Conservation (phyloP, 2,329 filamentous ascomycete species). For the Hypoxylon sp. region DNA sequence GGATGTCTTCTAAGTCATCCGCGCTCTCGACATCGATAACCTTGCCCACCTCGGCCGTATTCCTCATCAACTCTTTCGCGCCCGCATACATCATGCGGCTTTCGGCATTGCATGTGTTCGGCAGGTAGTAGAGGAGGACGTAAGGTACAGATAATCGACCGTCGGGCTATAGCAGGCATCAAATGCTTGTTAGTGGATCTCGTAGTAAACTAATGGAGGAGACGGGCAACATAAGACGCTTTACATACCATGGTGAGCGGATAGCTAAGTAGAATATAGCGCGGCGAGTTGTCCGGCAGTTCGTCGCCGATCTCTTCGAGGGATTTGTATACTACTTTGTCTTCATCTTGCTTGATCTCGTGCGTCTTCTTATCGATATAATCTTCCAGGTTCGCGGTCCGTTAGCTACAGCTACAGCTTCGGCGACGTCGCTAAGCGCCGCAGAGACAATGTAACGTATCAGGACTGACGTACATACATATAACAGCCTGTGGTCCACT, state of each 20-base stretch:
- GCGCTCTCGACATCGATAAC: slow-evolving; percentile 86
- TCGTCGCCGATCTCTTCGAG: slow-evolving; percentile 87
- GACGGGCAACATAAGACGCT: neutral
- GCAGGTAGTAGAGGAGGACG: slow-evolving; percentile 93
- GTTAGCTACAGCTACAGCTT: slow-evolving; percentile 30
- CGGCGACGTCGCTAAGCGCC: neutral
- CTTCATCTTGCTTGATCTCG: slow-evolving; percentile 87
- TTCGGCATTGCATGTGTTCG: slow-evolving; percentile 88
- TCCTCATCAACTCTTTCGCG: slow-evolving; percentile 95
- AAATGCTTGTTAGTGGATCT: neutral
- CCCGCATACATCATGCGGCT: slow-evolving; percentile 94
- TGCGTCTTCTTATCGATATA: slow-evolving; percentile 90
- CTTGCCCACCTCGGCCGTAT: slow-evolving; percentile 87
- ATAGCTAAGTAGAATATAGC: slow-evolving; percentile 91
- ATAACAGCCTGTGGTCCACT: slow-evolving; percentile 91
- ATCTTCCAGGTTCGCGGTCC: slow-evolving; percentile 64
- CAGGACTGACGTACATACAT: slow-evolving; percentile 71
- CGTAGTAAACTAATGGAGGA: neutral
- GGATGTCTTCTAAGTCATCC: slow-evolving; percentile 87
- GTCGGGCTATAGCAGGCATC: slow-evolving; percentile 68
- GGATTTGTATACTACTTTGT: slow-evolving; percentile 80
- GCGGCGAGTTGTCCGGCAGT: slow-evolving; percentile 89
- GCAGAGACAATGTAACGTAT: neutral
- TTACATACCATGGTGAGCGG: slow-evolving; percentile 81
- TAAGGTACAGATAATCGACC: slow-evolving; percentile 92